phyloP scores from a whole-genome alignment of 345 rosid genomes.

The Kandelia obovata region DNA sequence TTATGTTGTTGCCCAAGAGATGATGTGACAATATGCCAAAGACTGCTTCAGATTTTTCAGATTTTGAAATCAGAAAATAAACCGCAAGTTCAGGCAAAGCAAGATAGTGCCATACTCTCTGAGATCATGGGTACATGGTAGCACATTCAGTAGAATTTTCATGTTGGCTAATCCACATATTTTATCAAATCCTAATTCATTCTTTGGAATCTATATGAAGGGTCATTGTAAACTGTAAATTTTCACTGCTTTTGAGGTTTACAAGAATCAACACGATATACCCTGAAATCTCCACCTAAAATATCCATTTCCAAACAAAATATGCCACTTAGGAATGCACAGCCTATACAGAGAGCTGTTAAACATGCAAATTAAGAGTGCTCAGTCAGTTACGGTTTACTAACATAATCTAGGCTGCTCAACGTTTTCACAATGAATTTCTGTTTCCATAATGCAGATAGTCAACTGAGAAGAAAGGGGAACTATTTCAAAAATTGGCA shows the following conservation, averaged over 20 bases:
- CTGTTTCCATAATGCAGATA: background rate
- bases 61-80: no score
- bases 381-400: background rate
- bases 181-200: background rate
- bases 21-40: background rate
- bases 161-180: background rate
- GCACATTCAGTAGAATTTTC: conserved; percentile 4
- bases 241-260: background rate
- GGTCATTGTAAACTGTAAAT: background rate
- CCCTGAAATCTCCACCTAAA: background rate
- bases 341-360: no score
- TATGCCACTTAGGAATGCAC: background rate
- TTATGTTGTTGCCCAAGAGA: background rate
- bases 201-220: background rate
- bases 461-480: conserved; percentile 2
- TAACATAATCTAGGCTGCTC: background rate
- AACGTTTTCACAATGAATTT: background rate
- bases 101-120: background rate
- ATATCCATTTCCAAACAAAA: background rate
- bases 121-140: background rate
- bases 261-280: background rate
- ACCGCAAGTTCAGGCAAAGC: background rate
- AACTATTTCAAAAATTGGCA: no score
- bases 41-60: no score
- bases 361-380: no score